These are phyloP conservation scores for Trichoderma sp. DNA, from an alignment of 2,329 filamentous ascomycete species.

Conservation along the genomic window DNA sequence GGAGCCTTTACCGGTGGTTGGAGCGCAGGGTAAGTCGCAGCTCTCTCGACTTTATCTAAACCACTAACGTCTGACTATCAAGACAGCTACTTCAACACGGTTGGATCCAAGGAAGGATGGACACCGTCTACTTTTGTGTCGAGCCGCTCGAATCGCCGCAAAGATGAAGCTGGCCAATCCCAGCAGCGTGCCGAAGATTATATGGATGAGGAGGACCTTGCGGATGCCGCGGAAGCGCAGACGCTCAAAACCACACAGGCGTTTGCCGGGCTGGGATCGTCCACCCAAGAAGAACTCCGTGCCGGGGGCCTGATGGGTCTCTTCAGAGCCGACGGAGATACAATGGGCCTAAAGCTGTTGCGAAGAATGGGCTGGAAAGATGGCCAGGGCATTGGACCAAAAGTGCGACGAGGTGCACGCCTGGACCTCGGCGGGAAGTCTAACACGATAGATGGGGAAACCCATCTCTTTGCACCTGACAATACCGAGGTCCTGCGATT, in stretches of 20 bases:
- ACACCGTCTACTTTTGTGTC: conserved; percentile 88
- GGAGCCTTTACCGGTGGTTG: conserved; percentile 96
- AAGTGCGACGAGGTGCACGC: conserved; percentile 70
- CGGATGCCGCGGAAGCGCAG: conserved; percentile 76
- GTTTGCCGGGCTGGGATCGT: conserved; percentile 74
- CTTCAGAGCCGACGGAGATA: conserved; percentile 71
- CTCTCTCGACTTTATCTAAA: not conserved
- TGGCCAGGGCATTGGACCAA: conserved; percentile 89
- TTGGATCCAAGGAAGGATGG: conserved; percentile 98
- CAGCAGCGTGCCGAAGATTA: conserved; percentile 80
- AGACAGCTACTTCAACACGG: conserved; percentile 88
- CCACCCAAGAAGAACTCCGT: conserved; percentile 51
- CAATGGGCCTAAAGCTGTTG: conserved; percentile 80
- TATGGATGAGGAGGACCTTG: conserved; percentile 96
- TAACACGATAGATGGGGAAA: conserved; percentile 42
- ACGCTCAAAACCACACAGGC: conserved; percentile 68
- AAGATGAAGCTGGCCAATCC: conserved; percentile 53
- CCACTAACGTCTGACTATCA: conserved; percentile 4
- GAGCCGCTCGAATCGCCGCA: conserved; percentile 74
- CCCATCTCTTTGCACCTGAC: conserved; percentile 80
- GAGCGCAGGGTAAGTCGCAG: conserved; percentile 76
- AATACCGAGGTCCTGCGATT: conserved; percentile 69
- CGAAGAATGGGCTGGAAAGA: conserved; percentile 95
- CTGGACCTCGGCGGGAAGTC: conserved; percentile 48
- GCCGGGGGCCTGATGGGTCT: conserved; percentile 64